These are phyloP conservation scores for Marchantia polymorpha DNA, from an alignment of 225 moss, liverwort and hornwort genomes.

Conservation along the genomic window DNA sequence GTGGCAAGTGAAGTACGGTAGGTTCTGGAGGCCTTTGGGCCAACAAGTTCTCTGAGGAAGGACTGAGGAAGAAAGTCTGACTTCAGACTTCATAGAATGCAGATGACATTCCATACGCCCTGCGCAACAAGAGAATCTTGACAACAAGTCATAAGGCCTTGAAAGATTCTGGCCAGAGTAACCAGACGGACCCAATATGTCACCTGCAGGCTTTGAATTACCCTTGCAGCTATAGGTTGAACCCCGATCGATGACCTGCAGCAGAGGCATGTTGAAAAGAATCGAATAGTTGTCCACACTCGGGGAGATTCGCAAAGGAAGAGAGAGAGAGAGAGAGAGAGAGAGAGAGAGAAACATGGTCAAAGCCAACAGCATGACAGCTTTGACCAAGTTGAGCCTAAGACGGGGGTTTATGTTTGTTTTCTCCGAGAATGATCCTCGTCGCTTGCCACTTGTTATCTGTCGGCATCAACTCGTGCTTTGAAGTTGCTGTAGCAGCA, in stretches of 20 bases:
- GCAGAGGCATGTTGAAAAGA: not conserved
- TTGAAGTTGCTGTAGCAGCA: not conserved
- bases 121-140: no score
- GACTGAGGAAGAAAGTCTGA: no score
- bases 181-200: no score
- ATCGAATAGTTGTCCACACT: not conserved
- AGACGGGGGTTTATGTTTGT: not conserved
- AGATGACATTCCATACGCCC: no score
- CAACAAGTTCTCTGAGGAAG: no score
- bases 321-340: not conserved
- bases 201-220: no score
- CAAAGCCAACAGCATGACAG: not conserved
- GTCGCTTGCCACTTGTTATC: not conserved
- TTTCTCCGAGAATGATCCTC: slow-evolving; percentile 4
- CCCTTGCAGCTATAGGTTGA: not conserved
- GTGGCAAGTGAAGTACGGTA: no score
- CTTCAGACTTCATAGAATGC: no score
- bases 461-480: not conserved
- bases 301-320: no score
- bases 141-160: no score
- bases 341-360: not conserved
- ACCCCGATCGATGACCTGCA: not conserved
- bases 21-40: no score
- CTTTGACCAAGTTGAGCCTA: not conserved
- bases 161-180: no score